These are phyloP conservation scores for Ophiostoma tasmaniense DNA, from an alignment of 2,329 filamentous ascomycete species.

Conservation along the genomic window DNA sequence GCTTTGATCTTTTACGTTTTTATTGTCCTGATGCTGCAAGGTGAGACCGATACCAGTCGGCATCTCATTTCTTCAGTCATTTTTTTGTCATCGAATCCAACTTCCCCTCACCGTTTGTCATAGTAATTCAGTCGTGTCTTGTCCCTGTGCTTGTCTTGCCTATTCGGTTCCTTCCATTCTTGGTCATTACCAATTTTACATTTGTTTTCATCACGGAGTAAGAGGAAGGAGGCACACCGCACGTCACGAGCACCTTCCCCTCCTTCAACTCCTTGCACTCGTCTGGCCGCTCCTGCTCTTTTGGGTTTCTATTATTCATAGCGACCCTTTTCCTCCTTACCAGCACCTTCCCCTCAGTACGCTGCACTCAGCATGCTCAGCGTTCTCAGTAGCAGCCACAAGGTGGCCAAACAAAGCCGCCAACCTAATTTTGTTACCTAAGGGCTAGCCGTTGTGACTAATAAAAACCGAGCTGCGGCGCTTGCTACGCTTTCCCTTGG, in stretches of 20 bases:
- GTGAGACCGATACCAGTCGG: background rate
- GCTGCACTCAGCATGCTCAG: slow-evolving; percentile 7
- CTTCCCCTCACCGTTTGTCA: slow-evolving; percentile 1
- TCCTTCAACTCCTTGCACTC: background rate
- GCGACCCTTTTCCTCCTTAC: background rate
- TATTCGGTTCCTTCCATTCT: background rate
- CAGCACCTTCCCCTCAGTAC: background rate
- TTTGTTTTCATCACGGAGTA: background rate
- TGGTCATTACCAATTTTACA: background rate
- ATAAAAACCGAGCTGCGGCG: slow-evolving; percentile 30
- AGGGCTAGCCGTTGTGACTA: slow-evolving; percentile 37
- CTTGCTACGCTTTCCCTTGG: slow-evolving; percentile 2
- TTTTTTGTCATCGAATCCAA: background rate
- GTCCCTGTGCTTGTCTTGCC: background rate
- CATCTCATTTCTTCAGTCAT: background rate
- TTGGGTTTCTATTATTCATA: slow-evolving; percentile 18
- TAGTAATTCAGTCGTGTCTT: background rate
- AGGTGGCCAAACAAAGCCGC: slow-evolving; percentile 10
- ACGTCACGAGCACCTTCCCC: slow-evolving; percentile 14
- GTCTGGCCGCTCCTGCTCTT: slow-evolving; percentile 3
- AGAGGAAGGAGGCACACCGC: slow-evolving; percentile 7
- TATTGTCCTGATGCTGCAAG: background rate
- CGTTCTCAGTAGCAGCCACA: background rate
- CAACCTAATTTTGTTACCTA: slow-evolving; percentile 35
- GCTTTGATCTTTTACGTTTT: background rate